Evolutionary conservation across 1,284 basidiomycete species (phyloP), one percentile per base, ranked within the genome.

Genomic region (Serendipita sp.): DNA sequence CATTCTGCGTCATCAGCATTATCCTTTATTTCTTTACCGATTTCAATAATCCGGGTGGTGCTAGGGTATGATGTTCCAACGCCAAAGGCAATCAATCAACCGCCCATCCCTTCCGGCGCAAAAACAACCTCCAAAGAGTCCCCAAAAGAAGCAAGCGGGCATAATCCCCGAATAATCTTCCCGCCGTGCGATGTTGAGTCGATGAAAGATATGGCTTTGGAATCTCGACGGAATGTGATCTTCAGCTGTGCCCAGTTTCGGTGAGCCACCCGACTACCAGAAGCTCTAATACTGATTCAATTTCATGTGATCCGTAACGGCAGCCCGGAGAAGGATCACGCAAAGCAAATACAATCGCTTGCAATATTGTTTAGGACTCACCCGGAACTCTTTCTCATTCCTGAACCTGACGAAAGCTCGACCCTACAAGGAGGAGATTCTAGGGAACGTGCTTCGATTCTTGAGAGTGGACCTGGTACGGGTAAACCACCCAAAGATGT

Each of bases 241-340:
- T 74, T 95, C 30, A 93, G 90, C 64, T 77, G 99, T 1, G 93
- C 94, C 1, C 95, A 99, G 72, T 97, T 96, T 73, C 75, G 92
- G 89, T 92, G 65, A 30, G 78, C 68, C 29, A 32, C n/a, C 34
- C 50, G 13, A 17, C 62, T 29, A n/a, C n/a, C 42, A 5, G 32
- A 10, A 6, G 13, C 22, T n/a, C 6, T 30, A 12, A 13, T 22
- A 15, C 34, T 34, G 26, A 38, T 13, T 38, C 38, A 13, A 38
- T 13, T 13, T 1, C 2, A 38, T 38, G 38, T 38, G 38, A 29
- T 58, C 32, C 30, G 8, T 15, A 30, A 15, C 64, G 38, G 38
- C 5, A 90, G 90, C 45, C 95, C 96, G 0, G 95, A 99, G 73
- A 99, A 99, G 73, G 92, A 97, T 68, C 94, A 99, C 63, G 75